Evolutionary conservation across 345 rosid species (phyloP).

Genomic region (Linum tenue): DNA sequence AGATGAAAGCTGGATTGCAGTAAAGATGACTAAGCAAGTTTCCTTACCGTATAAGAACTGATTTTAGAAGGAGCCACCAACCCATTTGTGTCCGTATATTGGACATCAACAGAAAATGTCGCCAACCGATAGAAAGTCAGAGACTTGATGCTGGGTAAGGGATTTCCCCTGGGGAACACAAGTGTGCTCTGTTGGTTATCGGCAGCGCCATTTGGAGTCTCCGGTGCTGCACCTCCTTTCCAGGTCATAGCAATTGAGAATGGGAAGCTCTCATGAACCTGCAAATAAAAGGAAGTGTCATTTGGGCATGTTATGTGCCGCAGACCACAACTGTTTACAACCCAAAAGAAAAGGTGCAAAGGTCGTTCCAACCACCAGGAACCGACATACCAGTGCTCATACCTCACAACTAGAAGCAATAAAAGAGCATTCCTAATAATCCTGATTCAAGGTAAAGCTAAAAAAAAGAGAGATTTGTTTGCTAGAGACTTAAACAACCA

Average conservation of each 20-base stretch:
- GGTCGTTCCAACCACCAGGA: background rate
- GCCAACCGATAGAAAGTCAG: constrained; percentile 70
- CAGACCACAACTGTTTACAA: background rate
- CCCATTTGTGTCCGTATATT: constrained; percentile 52
- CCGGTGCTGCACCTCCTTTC: constrained; percentile 60
- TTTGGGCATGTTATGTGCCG: background rate
- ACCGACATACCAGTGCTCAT: background rate
- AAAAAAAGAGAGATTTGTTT: too few species aligned
- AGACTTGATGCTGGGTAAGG: constrained; percentile 79
- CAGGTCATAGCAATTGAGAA: constrained; percentile 65
- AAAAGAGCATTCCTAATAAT: too few species aligned
- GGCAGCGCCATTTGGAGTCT: constrained; percentile 44
- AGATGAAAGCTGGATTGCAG: background rate
- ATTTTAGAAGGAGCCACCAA: constrained; percentile 66
- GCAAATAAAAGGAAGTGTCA: background rate
- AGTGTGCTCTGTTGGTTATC: constrained; percentile 70
- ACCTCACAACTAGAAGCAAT: background rate
- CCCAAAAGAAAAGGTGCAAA: background rate
- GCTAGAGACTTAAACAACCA: too few species aligned
- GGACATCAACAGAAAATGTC: constrained; percentile 72
- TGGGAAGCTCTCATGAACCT: constrained; percentile 90
- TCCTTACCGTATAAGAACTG: constrained; percentile 64
- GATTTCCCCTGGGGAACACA: constrained; percentile 83
- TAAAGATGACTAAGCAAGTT: background rate
- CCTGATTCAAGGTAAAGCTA: too few species aligned